Conservation (phyloP, 164 flowering plant genomes). For the Malania oleifera region DNA sequence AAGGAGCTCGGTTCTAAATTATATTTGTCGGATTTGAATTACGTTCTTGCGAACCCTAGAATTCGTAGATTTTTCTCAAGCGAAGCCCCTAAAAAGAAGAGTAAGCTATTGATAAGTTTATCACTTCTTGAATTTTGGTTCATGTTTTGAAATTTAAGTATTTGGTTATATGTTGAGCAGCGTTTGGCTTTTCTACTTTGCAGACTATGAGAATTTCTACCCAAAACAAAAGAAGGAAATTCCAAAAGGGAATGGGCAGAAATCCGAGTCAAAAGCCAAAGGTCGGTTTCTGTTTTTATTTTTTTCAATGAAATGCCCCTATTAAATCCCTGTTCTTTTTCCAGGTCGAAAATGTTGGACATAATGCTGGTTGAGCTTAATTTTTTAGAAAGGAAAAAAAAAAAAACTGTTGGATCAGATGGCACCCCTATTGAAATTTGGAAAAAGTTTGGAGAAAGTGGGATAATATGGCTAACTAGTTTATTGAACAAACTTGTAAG, state of each 20-base stretch:
- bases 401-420: too few species aligned
- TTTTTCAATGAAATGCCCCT: too few species aligned
- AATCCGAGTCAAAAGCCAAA: conserved; percentile 69
- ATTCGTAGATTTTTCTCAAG: conserved; percentile 46
- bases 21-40: conserved; percentile 33
- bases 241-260: conserved; percentile 59
- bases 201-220: conserved; percentile 79
- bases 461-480: too few species aligned
- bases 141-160: background rate
- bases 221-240: conserved; percentile 74
- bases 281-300: background rate
- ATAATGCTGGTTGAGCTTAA: too few species aligned
- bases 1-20: conserved; percentile 18
- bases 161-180: background rate
- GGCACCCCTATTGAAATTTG: too few species aligned
- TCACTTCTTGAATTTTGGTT: background rate
- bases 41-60: conserved; percentile 42
- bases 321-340: too few species aligned
- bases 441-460: too few species aligned
- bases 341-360: too few species aligned
- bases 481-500: too few species aligned
- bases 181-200: conserved; percentile 3
- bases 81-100: conserved; percentile 75
- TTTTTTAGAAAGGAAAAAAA: too few species aligned
- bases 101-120: conserved; percentile 32